phyloP scores from a whole-genome alignment of 2,329 filamentous ascomycete species.

The Trichoderma pleuroti region DNA sequence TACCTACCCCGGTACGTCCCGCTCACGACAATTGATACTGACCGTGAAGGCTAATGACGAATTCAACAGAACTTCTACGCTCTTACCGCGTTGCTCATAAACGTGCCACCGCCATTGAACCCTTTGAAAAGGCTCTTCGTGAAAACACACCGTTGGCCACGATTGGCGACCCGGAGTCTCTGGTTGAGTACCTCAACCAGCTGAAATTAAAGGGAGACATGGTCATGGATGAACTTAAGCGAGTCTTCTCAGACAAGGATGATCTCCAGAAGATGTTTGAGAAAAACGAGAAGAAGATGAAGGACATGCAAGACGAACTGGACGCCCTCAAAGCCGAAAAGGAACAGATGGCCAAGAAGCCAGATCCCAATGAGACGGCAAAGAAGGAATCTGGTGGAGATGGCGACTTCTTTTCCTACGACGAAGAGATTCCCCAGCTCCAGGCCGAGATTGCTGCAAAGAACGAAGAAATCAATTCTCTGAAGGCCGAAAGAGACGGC shows the following conservation, averaged over 20 bases:
- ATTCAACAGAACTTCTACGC: constrained; percentile 68
- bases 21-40: background rate
- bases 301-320: constrained; percentile 61
- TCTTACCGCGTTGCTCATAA: constrained; percentile 91
- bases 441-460: constrained; percentile 70
- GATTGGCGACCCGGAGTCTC: constrained; percentile 76
- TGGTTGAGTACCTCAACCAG: constrained; percentile 88
- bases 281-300: constrained; percentile 62
- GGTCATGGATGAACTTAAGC: constrained; percentile 89
- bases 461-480: constrained; percentile 64
- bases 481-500: constrained; percentile 65
- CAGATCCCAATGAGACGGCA: background rate
- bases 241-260: constrained; percentile 78
- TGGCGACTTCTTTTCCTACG: constrained; percentile 82
- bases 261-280: constrained; percentile 72
- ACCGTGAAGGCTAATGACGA: background rate
- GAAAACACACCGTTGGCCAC: constrained; percentile 90
- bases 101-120: constrained; percentile 80
- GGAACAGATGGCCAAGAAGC: constrained; percentile 23
- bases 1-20: constrained; percentile 70
- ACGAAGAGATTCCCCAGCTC: constrained; percentile 80
- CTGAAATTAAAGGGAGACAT: constrained; percentile 83
- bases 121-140: constrained; percentile 85
- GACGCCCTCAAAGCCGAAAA: constrained; percentile 43
- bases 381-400: constrained; percentile 34